phyloP scores from a whole-genome alignment of 2,329 filamentous ascomycete genomes.

The Botryotinia convoluta region DNA sequence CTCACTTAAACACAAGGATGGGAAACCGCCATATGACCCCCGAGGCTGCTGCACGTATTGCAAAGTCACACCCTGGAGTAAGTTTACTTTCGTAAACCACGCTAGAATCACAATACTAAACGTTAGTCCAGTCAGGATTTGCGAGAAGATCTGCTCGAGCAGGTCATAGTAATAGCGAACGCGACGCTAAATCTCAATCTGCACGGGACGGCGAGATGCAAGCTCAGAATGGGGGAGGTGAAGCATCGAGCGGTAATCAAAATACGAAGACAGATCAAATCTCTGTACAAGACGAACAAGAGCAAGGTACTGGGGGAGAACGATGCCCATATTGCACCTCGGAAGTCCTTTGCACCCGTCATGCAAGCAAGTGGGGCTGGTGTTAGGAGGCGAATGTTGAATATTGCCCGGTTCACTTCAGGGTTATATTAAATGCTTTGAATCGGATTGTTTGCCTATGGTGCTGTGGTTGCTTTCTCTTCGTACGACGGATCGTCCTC shows the following conservation, averaged over 20 bases:
- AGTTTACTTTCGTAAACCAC: background rate
- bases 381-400: background rate
- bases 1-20: background rate
- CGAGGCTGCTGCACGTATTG: conserved; percentile 9
- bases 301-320: background rate
- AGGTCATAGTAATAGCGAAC: conserved; percentile 1
- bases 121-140: conserved; percentile 1
- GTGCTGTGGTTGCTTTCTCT: background rate
- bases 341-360: conserved; percentile 8
- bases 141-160: conserved; percentile 10
- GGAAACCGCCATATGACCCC: background rate
- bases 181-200: background rate
- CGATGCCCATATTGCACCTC: background rate
- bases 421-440: background rate
- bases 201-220: background rate
- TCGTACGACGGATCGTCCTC: background rate
- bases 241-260: background rate
- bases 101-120: background rate
- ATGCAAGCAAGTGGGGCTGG: conserved; percentile 5
- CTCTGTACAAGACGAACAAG: background rate
- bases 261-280: conserved; percentile 1
- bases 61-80: conserved; percentile 8
- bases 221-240: background rate
- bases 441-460: background rate
- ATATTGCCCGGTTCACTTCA: background rate